Evolutionary conservation across 2,329 filamentous ascomycete genomes (phyloP), one percentile per base, ranked within the genome.

Genomic region (Golovinomyces cichoracearum): DNA sequence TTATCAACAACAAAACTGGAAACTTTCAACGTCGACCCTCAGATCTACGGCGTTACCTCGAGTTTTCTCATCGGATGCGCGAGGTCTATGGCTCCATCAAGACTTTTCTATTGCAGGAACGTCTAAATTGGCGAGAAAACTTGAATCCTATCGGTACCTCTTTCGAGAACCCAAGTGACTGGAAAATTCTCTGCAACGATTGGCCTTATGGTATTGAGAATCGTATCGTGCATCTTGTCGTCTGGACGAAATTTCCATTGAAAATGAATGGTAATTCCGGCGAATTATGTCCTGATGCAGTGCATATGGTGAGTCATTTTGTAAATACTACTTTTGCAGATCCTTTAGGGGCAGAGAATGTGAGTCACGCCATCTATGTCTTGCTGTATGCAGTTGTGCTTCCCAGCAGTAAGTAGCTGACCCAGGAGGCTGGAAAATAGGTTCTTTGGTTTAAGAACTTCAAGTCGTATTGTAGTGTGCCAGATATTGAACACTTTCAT

Each of bases 371-470:
- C n/a, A n/a, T n/a, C n/a, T n/a, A n/a, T n/a, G n/a, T n/a, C n/a
- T n/a, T n/a, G n/a, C n/a, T n/a, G n/a, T n/a, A n/a, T n/a, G n/a
- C n/a, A n/a, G n/a, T n/a, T n/a, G n/a, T n/a, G 3, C 2, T 21
- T 19, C 17, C 17, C 7, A 10, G 10, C 23, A 25, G 21, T 21
- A 12, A 25, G 3, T 45, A 7, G 6, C 26, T 17, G 9, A 25
- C 42, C 26, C 13, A 5, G 5, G 31, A 5, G 31, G 13, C 5
- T 10, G n/a, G n/a, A n/a, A n/a, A 35, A 26, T 23, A 70, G 66
- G 73, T 81, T 49, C 67, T 80, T 31, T 90, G 83, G 83, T 90
- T 90, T 65, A 83, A 82, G 66, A 95, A 95, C 59, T 93, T 85
- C 84, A 72, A 69, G 48, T 74, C 72, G 15, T 65, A 94, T 55